These are phyloP conservation scores for Parafenestella ontariensis DNA, from an alignment of 2,329 filamentous ascomycete species.

Conservation along the genomic window DNA sequence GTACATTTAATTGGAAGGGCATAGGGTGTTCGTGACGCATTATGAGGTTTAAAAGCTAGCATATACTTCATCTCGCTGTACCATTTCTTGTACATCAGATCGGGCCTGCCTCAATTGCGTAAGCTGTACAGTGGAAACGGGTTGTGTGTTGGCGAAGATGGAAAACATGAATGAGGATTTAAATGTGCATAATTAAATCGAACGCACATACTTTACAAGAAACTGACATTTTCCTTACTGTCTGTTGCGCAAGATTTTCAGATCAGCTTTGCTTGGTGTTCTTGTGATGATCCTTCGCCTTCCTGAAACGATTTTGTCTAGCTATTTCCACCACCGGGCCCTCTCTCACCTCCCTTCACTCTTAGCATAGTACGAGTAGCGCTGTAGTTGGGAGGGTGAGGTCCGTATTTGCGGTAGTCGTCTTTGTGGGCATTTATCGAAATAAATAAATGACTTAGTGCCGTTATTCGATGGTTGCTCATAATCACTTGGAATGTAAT, in stretches of 20 bases:
- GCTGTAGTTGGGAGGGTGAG: no score
- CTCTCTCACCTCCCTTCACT: no score
- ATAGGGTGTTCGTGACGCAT: background rate
- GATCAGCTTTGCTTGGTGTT: background rate
- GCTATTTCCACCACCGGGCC: no score
- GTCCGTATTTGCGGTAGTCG: no score
- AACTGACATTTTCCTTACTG: background rate
- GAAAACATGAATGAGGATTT: background rate
- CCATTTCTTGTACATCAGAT: background rate
- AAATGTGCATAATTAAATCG: background rate
- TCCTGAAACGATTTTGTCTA: no score
- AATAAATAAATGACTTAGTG: no score
- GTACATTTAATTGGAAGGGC: constrained; percentile 1
- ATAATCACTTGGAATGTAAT: no score
- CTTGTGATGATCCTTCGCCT: background rate
- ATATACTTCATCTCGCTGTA: background rate
- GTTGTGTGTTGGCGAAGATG: background rate
- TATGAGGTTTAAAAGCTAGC: background rate
- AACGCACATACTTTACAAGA: background rate
- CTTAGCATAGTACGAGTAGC: no score
- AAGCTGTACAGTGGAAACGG: background rate
- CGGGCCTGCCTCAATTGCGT: background rate
- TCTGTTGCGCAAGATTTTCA: background rate
- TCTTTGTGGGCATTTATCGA: no score
- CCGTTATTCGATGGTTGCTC: no score